Evolutionary conservation across 2,329 filamentous ascomycete species (phyloP).

Genomic region (Diaporthe australafricana): DNA sequence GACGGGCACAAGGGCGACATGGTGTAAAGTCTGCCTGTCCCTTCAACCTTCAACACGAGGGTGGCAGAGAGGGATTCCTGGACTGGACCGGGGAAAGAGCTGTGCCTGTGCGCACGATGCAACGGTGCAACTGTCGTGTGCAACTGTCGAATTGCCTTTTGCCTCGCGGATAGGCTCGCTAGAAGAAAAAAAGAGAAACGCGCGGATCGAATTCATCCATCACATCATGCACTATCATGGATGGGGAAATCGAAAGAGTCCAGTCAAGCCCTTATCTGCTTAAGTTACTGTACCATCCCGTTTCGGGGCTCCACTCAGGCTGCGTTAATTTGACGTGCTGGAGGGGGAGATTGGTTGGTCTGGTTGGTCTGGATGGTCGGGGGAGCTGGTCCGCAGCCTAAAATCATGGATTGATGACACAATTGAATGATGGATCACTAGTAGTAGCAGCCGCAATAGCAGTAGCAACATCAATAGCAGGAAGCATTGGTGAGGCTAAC

Average conservation of each 20-base stretch:
- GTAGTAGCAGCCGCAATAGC: no score
- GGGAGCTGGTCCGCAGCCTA: slow-evolving; percentile 12
- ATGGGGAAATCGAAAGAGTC: not conserved
- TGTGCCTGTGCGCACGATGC: not conserved
- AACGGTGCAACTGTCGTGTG: not conserved
- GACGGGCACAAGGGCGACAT: slow-evolving; percentile 10
- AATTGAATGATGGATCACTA: not conserved
- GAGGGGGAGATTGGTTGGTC: slow-evolving; percentile 22
- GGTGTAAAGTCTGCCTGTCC: not conserved
- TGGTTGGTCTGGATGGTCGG: slow-evolving; percentile 17
- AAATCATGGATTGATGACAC: slow-evolving; percentile 10
- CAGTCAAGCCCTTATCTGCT: not conserved
- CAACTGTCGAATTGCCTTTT: slow-evolving; percentile 14
- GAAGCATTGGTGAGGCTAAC: no score
- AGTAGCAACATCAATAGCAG: no score
- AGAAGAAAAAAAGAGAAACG: not conserved
- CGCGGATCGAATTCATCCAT: not conserved
- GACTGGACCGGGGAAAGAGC: not conserved
- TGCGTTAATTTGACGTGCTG: not conserved
- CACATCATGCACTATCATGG: slow-evolving; percentile 16
- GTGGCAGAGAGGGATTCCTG: not conserved
- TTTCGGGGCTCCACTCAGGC: slow-evolving; percentile 10
- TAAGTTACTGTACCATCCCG: slow-evolving; percentile 15
- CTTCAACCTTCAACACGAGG: slow-evolving; percentile 12
- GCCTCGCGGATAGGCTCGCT: not conserved